phyloP scores from a whole-genome alignment of 176 grass and related monocot species.

The Hordeum marinum region DNA sequence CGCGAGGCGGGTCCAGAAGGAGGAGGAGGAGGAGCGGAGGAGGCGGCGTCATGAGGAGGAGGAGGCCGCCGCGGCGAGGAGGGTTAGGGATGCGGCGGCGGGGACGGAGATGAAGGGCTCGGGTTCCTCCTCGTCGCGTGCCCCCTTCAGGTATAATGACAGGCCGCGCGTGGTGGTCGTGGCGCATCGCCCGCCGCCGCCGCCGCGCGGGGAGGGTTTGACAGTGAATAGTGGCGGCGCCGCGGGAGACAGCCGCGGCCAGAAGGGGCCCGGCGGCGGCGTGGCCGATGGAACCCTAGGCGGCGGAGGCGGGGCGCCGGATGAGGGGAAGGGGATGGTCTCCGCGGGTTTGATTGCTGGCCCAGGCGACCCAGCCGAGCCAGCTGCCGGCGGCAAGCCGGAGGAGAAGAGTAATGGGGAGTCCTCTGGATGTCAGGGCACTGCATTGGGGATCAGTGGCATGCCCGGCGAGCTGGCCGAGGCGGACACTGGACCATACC shows the following conservation, averaged over 20 bases:
- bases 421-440: not conserved
- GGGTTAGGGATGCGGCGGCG: not conserved
- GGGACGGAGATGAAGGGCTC: not conserved
- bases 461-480: not conserved
- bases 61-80: not conserved
- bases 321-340: slow-evolving; percentile 1
- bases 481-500: not conserved
- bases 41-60: not conserved
- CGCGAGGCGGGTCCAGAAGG: not conserved
- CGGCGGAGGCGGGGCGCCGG: not conserved
- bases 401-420: not conserved
- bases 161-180: slow-evolving; percentile 1
- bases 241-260: not conserved
- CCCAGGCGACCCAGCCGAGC: not conserved
- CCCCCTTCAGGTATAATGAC: not conserved
- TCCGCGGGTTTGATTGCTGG: not conserved
- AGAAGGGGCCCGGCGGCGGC: not conserved
- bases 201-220: not conserved
- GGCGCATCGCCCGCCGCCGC: not conserved
- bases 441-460: not conserved
- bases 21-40: slow-evolving; percentile 14
- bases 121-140: not conserved
- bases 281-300: not conserved
- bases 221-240: not conserved
- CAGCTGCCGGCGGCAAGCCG: not conserved